Evolutionary conservation across 2,329 filamentous ascomycete genomes (phyloP).

Genomic region (Passalora sequoiae): DNA sequence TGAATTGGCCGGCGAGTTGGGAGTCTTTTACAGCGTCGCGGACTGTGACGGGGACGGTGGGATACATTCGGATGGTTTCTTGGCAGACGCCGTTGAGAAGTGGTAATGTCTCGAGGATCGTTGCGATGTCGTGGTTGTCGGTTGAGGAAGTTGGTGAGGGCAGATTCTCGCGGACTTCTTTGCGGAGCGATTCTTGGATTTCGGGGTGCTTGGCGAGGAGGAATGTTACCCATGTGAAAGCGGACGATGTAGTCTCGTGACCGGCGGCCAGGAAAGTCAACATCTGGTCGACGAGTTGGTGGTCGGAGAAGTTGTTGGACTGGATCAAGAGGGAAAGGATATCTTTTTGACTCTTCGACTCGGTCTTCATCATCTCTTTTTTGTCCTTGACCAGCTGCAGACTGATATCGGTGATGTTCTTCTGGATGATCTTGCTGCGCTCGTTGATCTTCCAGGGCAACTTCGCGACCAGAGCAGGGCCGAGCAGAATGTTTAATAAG

Average conservation of each 20-base stretch:
- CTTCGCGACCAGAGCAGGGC: constrained; percentile 35
- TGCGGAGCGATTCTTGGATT: constrained; percentile 61
- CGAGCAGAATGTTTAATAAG: constrained; percentile 36
- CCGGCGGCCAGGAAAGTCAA: constrained; percentile 54
- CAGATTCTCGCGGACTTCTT: constrained; percentile 60
- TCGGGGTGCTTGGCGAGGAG: constrained; percentile 61
- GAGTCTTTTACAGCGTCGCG: constrained; percentile 41
- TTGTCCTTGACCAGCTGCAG: constrained; percentile 47
- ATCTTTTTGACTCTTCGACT: constrained; percentile 34
- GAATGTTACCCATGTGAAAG: constrained; percentile 71
- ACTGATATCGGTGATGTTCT: constrained; percentile 40
- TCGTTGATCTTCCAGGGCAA: constrained; percentile 48
- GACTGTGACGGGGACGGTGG: constrained; percentile 45
- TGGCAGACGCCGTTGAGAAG: constrained; percentile 45
- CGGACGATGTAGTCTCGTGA: constrained; percentile 72
- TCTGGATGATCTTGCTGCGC: constrained; percentile 26
- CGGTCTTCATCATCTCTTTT: constrained; percentile 36
- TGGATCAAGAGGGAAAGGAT: constrained; percentile 48
- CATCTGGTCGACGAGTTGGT: constrained; percentile 51
- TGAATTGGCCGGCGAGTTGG: constrained; percentile 35
- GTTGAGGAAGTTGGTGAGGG: constrained; percentile 40
- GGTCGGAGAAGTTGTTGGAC: constrained; percentile 50
- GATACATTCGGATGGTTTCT: constrained; percentile 44
- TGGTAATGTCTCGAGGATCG: constrained; percentile 41
- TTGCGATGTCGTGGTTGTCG: constrained; percentile 32